Evolutionary conservation across 2,329 filamentous ascomycete species (phyloP), one percentile per base, ranked within the genome.

Genomic region (Penicillium sclerotiorum): DNA sequence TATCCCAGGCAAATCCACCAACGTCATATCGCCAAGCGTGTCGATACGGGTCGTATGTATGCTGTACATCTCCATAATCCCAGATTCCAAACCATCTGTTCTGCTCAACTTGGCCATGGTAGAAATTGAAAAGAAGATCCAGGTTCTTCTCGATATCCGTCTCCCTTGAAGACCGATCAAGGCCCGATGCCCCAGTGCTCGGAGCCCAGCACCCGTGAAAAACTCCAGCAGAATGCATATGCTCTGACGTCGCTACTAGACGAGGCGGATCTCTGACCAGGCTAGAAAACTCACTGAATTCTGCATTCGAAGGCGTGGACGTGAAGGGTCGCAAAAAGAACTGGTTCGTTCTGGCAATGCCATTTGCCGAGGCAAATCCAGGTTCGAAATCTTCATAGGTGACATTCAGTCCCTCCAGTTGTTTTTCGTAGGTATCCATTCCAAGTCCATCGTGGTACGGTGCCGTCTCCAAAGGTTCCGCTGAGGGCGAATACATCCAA

Each of bases 1-100:
- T 86, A 41, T 85, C 83, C 83, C 83, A 86, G 0, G 81, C 82
- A 50, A 82, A 86, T 0, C 83, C 83, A 3, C 83, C 83, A 15
- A 86, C 65, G 38, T 86, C 83, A 48, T 85, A 86, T 1, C 81
- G 75, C 83, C 83, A 86, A 1, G 73, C 73, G 53, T 85, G 83
- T 4, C 83, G 72, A 60, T 84, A 77, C 0, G 63, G 55, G 43
- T 86, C 83, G 52, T 86, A 86, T 0, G 81, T 80, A 57, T 86
- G 83, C 73, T 82, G 82, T 33, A 86, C 74, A 55, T 86, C 83
- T 2, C 83, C 83, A 46, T 83, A 74, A 51, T 86, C 82, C 64
- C 78, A 78, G 69, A 85, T 85, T 0, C 83, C 83, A 55, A 85
- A 86, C 83, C 83, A 86, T 9, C 77, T 69, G 2, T 80, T 75